phyloP scores from a whole-genome alignment of 805 yeast species.

The Candida rishiriensis region DNA sequence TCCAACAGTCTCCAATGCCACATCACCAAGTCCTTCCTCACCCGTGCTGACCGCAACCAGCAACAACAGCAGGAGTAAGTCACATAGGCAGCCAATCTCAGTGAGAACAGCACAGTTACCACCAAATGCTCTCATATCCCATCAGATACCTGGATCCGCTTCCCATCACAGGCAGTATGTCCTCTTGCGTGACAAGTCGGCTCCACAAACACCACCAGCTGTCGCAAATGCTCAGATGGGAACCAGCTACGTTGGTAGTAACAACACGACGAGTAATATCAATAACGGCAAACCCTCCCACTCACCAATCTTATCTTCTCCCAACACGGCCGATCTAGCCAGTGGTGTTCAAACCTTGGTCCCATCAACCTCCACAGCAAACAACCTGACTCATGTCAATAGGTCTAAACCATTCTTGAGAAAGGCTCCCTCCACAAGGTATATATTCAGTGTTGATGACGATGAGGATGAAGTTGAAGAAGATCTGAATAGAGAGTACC shows the following conservation, averaged over 20 bases:
- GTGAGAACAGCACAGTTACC: conserved; percentile 15
- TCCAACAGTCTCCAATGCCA: too few species aligned
- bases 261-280: conserved; percentile 1
- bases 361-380: neutral
- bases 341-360: conserved; percentile 9
- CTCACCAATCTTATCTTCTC: conserved; percentile 9
- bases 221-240: neutral
- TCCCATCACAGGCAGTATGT: conserved; percentile 31
- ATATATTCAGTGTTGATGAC: conserved; percentile 76
- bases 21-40: too few species aligned
- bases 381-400: neutral
- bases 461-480: conserved; percentile 68
- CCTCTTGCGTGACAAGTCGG: conserved; percentile 24
- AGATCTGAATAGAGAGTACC: conserved; percentile 52
- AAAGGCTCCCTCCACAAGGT: conserved; percentile 28
- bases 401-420: conserved; percentile 22
- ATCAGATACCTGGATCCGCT: conserved; percentile 17
- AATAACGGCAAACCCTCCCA: conserved; percentile 3
- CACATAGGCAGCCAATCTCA: neutral
- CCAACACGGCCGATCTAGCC: conserved; percentile 6
- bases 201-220: neutral
- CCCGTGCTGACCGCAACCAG: too few species aligned
- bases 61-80: too few species aligned
- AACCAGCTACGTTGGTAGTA: neutral
- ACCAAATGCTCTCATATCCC: conserved; percentile 19